Evolutionary conservation across 2,329 filamentous ascomycete genomes (phyloP).

Genomic region (Alternaria ventricosa): DNA sequence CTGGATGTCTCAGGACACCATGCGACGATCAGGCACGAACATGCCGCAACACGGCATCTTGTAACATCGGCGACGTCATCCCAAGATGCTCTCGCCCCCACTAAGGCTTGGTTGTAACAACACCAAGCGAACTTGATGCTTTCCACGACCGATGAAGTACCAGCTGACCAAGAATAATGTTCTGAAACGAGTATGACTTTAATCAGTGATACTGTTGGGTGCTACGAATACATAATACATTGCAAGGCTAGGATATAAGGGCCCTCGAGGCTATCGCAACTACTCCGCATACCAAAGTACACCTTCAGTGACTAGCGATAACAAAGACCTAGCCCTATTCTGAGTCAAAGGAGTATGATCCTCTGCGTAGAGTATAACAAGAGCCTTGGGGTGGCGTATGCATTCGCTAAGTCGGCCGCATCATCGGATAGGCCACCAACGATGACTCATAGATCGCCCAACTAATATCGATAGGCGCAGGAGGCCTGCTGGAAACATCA

Average conservation of each 20-base stretch:
- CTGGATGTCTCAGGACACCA: constrained; percentile 19
- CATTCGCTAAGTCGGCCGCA: not conserved
- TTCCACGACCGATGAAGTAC: not conserved
- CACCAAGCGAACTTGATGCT: not conserved
- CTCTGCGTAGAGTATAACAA: too few relatives aligned
- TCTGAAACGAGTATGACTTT: not conserved
- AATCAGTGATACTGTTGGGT: not conserved
- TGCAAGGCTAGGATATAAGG: too few relatives aligned
- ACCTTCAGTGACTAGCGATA: too few relatives aligned
- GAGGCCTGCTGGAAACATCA: not conserved
- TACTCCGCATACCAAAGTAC: too few relatives aligned
- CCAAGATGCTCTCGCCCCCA: not conserved
- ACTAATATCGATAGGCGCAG: not conserved
- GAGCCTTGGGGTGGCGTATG: not conserved
- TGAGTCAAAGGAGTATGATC: too few relatives aligned
- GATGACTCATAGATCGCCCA: not conserved
- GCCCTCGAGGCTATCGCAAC: too few relatives aligned
- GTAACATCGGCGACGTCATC: not conserved
- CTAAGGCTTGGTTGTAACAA: not conserved
- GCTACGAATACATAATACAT: not conserved
- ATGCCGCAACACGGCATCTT: constrained; percentile 20
- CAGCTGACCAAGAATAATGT: not conserved
- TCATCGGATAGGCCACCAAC: not conserved
- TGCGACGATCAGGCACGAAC: constrained; percentile 12
- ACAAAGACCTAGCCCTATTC: too few relatives aligned